Evolutionary conservation across 2,329 filamentous ascomycete species (phyloP).

Genomic region (Exophiala alcalophila): DNA sequence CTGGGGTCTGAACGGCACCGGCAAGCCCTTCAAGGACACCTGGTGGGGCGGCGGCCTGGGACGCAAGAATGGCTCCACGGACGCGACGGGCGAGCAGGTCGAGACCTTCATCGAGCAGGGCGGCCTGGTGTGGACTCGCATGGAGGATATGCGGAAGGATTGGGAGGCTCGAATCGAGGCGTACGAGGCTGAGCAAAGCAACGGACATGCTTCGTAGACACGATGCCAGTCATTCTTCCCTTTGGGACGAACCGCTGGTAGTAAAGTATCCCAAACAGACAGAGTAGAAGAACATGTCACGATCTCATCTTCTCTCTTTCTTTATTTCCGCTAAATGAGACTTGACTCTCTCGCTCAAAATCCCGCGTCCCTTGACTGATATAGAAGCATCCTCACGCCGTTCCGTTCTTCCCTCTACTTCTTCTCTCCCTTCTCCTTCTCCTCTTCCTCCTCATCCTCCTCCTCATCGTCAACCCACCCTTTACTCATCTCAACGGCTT

Average conservation of each 20-base stretch:
- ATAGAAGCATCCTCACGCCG: no score
- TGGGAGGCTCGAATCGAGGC: constrained; percentile 57
- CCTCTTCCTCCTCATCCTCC: constrained; percentile 13
- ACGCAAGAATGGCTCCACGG: constrained; percentile 57
- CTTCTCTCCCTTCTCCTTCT: no score
- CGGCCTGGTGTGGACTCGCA: constrained; percentile 61
- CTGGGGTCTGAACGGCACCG: constrained; percentile 66
- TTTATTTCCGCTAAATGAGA: no score
- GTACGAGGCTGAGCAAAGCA: constrained; percentile 36
- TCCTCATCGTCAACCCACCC: constrained; percentile 58
- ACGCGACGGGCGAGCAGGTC: constrained; percentile 60
- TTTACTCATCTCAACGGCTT: constrained; percentile 73
- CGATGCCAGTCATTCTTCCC: neutral
- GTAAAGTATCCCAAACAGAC: no score
- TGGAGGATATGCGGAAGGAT: constrained; percentile 66
- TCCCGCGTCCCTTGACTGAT: no score
- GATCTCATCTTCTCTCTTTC: no score
- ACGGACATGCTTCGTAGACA: constrained; percentile 7
- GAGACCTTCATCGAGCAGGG: constrained; percentile 63
- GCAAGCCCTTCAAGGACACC: constrained; percentile 33
- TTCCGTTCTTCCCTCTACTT: no score
- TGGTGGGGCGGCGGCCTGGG: constrained; percentile 49
- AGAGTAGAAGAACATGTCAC: no score
- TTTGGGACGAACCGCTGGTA: no score
- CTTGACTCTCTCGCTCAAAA: no score